These are phyloP conservation scores for Cucumis hystrix DNA, from an alignment of 306 rosid species.

Conservation along the genomic window DNA sequence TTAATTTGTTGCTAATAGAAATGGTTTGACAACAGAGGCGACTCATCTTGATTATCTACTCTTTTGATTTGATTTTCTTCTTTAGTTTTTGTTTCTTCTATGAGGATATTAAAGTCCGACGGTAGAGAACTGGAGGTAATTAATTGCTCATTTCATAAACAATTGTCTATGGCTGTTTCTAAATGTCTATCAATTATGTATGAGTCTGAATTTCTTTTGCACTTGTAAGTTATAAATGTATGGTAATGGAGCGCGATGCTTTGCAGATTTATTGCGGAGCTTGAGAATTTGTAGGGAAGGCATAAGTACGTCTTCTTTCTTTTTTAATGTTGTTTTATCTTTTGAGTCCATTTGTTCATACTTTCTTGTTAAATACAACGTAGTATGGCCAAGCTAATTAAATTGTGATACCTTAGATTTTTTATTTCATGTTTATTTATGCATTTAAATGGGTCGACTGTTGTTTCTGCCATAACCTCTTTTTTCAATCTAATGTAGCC, in stretches of 20 bases:
- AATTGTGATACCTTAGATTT: background rate
- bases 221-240: slow-evolving; percentile 43
- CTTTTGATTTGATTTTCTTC: too few species aligned
- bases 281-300: slow-evolving; percentile 67
- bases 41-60: too few species aligned
- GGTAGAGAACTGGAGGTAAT: slow-evolving; percentile 92
- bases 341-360: background rate
- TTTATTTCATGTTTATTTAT: background rate
- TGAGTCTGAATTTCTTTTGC: background rate
- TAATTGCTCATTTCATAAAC: background rate
- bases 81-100: too few species aligned
- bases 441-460: too few species aligned
- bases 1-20: too few species aligned
- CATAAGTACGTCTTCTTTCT: slow-evolving; percentile 33
- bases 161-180: background rate
- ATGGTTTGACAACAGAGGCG: too few species aligned
- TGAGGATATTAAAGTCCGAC: slow-evolving; percentile 81
- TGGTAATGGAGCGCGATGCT: slow-evolving; percentile 84
- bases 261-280: slow-evolving; percentile 70
- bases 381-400: background rate
- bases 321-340: background rate
- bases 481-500: too few species aligned
- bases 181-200: background rate
- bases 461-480: too few species aligned
- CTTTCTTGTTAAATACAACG: background rate